phyloP scores from a whole-genome alignment of 805 yeast species.

The Wickerhamomyces queroliae region DNA sequence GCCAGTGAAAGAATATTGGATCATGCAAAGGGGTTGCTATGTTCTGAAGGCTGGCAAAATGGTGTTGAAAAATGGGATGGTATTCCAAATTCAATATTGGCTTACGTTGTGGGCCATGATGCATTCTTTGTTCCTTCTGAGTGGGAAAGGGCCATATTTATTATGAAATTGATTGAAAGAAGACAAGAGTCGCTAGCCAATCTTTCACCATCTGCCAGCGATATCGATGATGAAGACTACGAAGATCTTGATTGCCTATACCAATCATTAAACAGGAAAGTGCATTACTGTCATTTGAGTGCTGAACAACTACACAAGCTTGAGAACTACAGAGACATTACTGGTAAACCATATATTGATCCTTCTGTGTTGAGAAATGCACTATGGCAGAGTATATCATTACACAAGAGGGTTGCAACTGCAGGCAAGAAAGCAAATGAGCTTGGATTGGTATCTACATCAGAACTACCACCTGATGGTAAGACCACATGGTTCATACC shows the following conservation, averaged over 20 bases:
- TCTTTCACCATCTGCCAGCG: not conserved
- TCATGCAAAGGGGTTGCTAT: slow-evolving; percentile 39
- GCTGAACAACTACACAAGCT: slow-evolving; percentile 40
- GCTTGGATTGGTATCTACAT: slow-evolving; percentile 23
- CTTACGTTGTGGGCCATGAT: slow-evolving; percentile 41
- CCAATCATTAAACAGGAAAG: slow-evolving; percentile 32
- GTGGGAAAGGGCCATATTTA: slow-evolving; percentile 48
- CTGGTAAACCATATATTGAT: slow-evolving; percentile 33
- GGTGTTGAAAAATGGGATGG: slow-evolving; percentile 42
- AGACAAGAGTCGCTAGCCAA: slow-evolving; percentile 14
- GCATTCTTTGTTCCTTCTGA: slow-evolving; percentile 49
- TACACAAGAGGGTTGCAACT: slow-evolving; percentile 34
- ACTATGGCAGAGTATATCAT: slow-evolving; percentile 40
- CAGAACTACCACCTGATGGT: slow-evolving; percentile 25
- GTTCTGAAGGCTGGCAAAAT: slow-evolving; percentile 44
- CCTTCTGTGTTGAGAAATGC: slow-evolving; percentile 37
- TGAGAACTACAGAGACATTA: slow-evolving; percentile 31
- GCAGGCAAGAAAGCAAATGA: slow-evolving; percentile 20
- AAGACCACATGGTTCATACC: slow-evolving; percentile 35
- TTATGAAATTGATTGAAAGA: slow-evolving; percentile 36
- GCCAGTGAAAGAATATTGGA: slow-evolving; percentile 41
- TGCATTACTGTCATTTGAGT: slow-evolving; percentile 43
- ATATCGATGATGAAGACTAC: slow-evolving; percentile 9
- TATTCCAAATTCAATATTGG: slow-evolving; percentile 35
- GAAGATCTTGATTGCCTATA: slow-evolving; percentile 20